Conservation (phyloP, 345 rosid genomes). For the rapeseed (Brassica napus) region DNA sequence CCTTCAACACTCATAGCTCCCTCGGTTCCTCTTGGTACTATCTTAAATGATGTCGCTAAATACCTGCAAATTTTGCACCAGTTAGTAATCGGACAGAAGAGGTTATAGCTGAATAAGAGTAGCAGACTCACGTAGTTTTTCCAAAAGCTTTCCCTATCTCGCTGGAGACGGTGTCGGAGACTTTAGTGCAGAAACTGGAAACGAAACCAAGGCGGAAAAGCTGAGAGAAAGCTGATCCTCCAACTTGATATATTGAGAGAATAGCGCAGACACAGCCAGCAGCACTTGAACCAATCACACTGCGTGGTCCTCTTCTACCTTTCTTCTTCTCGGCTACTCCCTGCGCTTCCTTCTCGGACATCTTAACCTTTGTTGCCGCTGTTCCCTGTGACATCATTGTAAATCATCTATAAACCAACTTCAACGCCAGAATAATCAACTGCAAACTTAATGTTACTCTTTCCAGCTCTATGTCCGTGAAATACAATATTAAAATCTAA, state of each 20-base stretch:
- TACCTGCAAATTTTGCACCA: constrained; percentile 42
- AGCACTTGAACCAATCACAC: constrained; percentile 98
- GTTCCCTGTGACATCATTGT: constrained; percentile 64
- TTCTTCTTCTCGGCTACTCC: constrained; percentile 95
- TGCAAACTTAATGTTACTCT: not conserved
- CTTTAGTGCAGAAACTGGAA: constrained; percentile 95
- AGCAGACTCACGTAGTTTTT: constrained; percentile 76
- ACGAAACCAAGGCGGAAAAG: constrained; percentile 74
- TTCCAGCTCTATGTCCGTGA: not conserved
- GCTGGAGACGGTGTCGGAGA: constrained; percentile 89
- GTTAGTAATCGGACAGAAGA: constrained; percentile 22
- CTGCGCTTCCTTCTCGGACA: constrained; percentile 94
- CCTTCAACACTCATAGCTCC: constrained; percentile 97
- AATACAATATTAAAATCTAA: not conserved
- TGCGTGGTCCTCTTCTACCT: constrained; percentile 95
- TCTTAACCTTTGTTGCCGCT: constrained; percentile 87
- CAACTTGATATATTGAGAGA: constrained; percentile 64
- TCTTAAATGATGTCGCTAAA: constrained; percentile 77
- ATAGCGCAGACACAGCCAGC: constrained; percentile 92
- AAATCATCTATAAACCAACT: constrained; percentile 35
- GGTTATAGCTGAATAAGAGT: not conserved
- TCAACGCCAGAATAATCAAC: constrained; percentile 14
- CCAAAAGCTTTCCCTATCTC: constrained; percentile 99
- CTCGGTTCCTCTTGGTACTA: constrained; percentile 95
- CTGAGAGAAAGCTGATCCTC: constrained; percentile 58